A percentile compares a stretch with the other conserved stretches of the same genome.
Evolutionary conservation across 345 rosid genomes (phyloP).

Genomic region (Tarenaya hassleriana): DNA sequence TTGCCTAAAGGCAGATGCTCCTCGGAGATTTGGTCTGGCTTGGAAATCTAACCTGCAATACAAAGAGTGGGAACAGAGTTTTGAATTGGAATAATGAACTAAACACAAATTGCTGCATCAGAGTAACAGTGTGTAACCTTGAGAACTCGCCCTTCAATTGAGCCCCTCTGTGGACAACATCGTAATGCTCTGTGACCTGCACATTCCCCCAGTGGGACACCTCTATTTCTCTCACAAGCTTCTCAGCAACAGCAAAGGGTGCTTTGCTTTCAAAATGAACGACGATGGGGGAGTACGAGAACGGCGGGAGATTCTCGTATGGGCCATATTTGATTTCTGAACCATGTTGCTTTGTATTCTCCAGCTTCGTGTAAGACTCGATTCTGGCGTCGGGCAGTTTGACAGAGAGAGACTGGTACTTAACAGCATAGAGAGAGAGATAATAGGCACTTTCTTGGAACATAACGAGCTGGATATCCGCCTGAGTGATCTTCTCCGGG

Average conservation of each 20-base stretch:
- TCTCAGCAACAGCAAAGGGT: slow-evolving; percentile 73
- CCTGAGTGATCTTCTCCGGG: slow-evolving; percentile 85
- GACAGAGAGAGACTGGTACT: slow-evolving; percentile 61
- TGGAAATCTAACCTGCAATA: slow-evolving; percentile 56
- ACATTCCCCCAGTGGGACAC: slow-evolving; percentile 97
- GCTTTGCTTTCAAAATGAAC: slow-evolving; percentile 85
- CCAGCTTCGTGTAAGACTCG: slow-evolving; percentile 73
- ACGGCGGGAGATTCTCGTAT: slow-evolving; percentile 58
- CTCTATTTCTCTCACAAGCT: slow-evolving; percentile 80
- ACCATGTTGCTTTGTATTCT: slow-evolving; percentile 54
- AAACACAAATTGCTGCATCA: background rate
- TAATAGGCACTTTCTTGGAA: slow-evolving; percentile 69
- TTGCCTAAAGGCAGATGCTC: slow-evolving; percentile 67
- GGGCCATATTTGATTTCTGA: slow-evolving; percentile 91
- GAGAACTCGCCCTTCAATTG: slow-evolving; percentile 90
- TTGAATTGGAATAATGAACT: background rate
- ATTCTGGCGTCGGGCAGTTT: slow-evolving; percentile 68
- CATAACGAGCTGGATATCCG: slow-evolving; percentile 78
- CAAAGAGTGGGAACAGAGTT: slow-evolving; percentile 9
- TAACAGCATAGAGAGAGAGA: slow-evolving; percentile 69
- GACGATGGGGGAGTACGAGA: slow-evolving; percentile 57
- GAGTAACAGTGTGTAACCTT: slow-evolving; percentile 35
- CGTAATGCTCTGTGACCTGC: slow-evolving; percentile 83
- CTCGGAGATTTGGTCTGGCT: slow-evolving; percentile 56
- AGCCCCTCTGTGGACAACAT: slow-evolving; percentile 69